Base-by-base conservation (phyloP, 2,329 filamentous ascomycete species). In the Drechslera avenae region DNA sequence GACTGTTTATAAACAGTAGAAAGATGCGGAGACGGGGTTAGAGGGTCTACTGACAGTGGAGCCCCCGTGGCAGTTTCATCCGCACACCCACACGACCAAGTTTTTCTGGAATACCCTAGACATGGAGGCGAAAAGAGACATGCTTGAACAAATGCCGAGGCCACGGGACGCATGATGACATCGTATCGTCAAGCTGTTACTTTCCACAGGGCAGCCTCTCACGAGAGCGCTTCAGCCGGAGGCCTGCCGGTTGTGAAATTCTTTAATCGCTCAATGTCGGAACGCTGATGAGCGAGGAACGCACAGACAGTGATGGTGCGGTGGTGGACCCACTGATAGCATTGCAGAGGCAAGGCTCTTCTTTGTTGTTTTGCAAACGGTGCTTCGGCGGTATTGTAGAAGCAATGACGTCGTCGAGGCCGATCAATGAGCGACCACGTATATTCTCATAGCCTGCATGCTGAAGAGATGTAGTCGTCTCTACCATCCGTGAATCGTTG, bases 81-180 rank as follows among this genome's bases (percentile, higher is more conserved):
- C 35, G 45, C 45, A 56, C 52, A 53, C n/a, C 48, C 48, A 51
- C 33, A 39, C 26, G 43, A 51, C 46, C 48, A 54, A 50, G 41
- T 52, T 49, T 47, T 60, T 57, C 54, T 42, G 53, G 49, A 50
- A 49, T 41, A 42, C 32, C 39, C 42, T 50, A 54, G 47, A 26
- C 32, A 36, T 54, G 34, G 42, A 54, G 39, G 45, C 44, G 44
- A 58, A 40, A 53, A 52, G 49, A 53, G 48, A 54, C 49, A 41
- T 45, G n/a, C n/a, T n/a, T 48, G 51, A 52, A 54, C 44, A 57
- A 60, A 60, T 53, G 48, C 51, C 40, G 21, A 51, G 58, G 57
- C 37, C 54, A 50, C 51, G 58, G 54, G 57, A 51, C 56, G 46
- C 39, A 57, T 66, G 60, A 62, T 63, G 62, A 52, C 62, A 63